These are phyloP conservation scores for Ambrosiella beaveri DNA, from an alignment of 2,329 filamentous ascomycete genomes.

Conservation along the genomic window DNA sequence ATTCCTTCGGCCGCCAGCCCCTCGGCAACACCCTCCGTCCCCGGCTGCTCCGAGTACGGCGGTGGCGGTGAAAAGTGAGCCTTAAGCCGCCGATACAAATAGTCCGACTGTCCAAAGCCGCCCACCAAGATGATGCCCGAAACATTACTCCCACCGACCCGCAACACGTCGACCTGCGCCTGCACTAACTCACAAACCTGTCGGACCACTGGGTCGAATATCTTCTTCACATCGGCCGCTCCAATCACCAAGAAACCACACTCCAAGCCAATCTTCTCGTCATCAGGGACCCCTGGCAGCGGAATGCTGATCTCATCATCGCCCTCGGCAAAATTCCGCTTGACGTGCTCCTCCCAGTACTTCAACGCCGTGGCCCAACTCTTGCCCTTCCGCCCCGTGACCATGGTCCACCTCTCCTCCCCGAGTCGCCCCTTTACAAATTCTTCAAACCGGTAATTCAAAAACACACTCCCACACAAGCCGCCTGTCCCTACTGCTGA, in stretches of 20 bases:
- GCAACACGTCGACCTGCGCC: slow-evolving; percentile 47
- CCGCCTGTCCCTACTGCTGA: slow-evolving; percentile 65
- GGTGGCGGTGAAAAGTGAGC: slow-evolving; percentile 48
- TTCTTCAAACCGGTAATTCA: slow-evolving; percentile 69
- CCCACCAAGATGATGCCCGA: slow-evolving; percentile 67
- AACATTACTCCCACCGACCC: slow-evolving; percentile 42
- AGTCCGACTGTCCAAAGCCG: slow-evolving; percentile 65
- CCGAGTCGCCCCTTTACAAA: slow-evolving; percentile 54
- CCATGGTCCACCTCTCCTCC: slow-evolving; percentile 48
- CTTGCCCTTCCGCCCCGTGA: slow-evolving; percentile 62
- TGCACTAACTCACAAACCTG: slow-evolving; percentile 51
- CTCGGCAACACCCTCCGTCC: background rate
- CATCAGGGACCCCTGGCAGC: slow-evolving; percentile 61
- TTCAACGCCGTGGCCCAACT: slow-evolving; percentile 65
- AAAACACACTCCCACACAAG: slow-evolving; percentile 59
- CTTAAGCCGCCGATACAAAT: slow-evolving; percentile 55
- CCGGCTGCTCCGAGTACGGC: slow-evolving; percentile 50
- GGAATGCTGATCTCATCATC: slow-evolving; percentile 63
- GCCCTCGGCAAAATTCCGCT: slow-evolving; percentile 66
- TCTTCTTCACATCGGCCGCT: slow-evolving; percentile 50
- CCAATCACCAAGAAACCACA: slow-evolving; percentile 61
- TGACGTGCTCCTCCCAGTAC: slow-evolving; percentile 74
- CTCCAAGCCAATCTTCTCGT: slow-evolving; percentile 57
- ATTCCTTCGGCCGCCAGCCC: slow-evolving; percentile 23
- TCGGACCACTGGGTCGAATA: slow-evolving; percentile 59